Evolutionary conservation across 2,329 filamentous ascomycete genomes (phyloP).

Genomic region (Pyricularia grisea): DNA sequence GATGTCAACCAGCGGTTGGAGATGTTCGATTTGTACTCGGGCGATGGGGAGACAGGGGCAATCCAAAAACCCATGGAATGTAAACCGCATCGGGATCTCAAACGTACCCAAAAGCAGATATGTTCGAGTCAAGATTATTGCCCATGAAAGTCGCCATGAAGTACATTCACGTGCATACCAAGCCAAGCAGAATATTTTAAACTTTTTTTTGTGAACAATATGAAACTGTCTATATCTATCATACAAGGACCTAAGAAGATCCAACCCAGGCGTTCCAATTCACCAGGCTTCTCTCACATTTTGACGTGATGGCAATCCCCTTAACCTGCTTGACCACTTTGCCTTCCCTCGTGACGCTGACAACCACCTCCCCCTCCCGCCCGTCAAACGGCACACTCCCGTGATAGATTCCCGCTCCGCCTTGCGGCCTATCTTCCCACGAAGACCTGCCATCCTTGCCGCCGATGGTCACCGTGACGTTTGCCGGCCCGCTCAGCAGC

Average conservation of each 20-base stretch:
- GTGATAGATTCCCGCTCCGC: constrained; percentile 2
- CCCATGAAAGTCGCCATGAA: too few relatives aligned
- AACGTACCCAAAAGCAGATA: too few relatives aligned
- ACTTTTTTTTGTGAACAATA: neutral
- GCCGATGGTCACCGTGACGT: neutral
- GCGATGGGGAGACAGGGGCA: neutral
- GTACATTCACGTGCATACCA: too few relatives aligned
- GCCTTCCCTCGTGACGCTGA: neutral
- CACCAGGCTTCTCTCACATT: neutral
- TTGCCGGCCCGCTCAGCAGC: neutral
- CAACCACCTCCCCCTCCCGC: neutral
- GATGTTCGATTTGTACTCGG: too few relatives aligned
- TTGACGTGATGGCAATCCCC: neutral
- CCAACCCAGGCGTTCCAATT: constrained; percentile 6
- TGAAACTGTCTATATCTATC: neutral
- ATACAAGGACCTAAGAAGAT: constrained; percentile 12
- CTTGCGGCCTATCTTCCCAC: neutral
- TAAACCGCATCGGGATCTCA: too few relatives aligned
- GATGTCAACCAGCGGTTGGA: neutral
- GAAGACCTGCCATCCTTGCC: neutral
- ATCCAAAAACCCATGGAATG: neutral
- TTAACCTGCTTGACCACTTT: neutral
- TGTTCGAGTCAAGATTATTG: too few relatives aligned
- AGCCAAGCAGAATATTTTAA: neutral
- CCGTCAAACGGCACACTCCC: constrained; percentile 5